phyloP scores from a whole-genome alignment of 805 yeast genomes.

The Wilhelminamyces savonicus region DNA sequence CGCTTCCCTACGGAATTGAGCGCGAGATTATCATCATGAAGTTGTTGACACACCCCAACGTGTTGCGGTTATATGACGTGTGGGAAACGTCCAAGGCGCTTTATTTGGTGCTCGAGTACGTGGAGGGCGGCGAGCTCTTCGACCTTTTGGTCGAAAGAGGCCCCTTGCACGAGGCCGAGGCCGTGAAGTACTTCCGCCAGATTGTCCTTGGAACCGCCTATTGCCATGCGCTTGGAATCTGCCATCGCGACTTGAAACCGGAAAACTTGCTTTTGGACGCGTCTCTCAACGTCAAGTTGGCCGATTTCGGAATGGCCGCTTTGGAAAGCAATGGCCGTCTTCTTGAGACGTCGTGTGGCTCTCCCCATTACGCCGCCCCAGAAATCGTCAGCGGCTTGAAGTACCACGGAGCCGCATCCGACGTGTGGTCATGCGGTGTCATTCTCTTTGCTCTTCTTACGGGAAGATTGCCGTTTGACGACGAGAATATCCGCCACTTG shows the following conservation, averaged over 20 bases:
- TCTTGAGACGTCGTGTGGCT: constrained; percentile 77
- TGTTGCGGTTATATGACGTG: constrained; percentile 89
- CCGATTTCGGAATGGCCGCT: constrained; percentile 90
- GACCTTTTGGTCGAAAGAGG: constrained; percentile 69
- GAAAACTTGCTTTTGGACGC: constrained; percentile 69
- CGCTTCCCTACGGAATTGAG: constrained; percentile 91
- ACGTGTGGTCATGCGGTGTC: constrained; percentile 87
- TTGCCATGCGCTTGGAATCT: constrained; percentile 73
- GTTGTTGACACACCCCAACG: constrained; percentile 86
- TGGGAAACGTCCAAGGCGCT: constrained; percentile 96
- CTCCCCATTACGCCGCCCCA: constrained; percentile 87
- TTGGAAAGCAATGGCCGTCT: constrained; percentile 64
- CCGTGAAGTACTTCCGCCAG: constrained; percentile 71
- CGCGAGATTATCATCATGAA: constrained; percentile 97
- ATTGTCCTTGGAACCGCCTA: constrained; percentile 73
- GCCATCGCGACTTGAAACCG: constrained; percentile 80
- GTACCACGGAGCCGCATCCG: constrained; percentile 81
- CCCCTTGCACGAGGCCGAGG: constrained; percentile 64
- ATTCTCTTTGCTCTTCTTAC: constrained; percentile 72
- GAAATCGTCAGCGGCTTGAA: constrained; percentile 75
- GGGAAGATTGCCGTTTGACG: constrained; percentile 80
- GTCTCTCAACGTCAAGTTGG: constrained; percentile 64
- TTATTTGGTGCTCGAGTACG: constrained; percentile 72
- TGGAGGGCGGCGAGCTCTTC: constrained; percentile 83
- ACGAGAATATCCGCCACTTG: constrained; percentile 67